Percentiles rank a stretch among this genome's conserved stretches.
Conservation (phyloP, 2,329 filamentous ascomycete genomes). For the Alternaria panax region DNA sequence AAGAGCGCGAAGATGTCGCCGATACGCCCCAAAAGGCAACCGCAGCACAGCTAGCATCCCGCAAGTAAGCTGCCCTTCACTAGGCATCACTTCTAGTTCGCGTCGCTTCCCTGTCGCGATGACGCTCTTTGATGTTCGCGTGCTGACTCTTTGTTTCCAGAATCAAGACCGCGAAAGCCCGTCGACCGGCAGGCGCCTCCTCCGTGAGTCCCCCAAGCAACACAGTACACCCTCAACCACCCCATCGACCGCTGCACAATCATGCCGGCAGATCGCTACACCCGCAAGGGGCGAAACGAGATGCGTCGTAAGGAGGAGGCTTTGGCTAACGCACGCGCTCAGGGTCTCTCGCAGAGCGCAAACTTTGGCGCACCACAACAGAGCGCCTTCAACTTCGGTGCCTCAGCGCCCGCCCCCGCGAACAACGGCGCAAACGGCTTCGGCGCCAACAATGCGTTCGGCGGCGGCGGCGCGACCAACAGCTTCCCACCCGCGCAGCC, state of each 20-base stretch:
- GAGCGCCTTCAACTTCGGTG: conserved; percentile 35
- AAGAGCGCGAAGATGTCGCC: conserved; percentile 46
- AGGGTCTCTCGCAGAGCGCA: conserved; percentile 33
- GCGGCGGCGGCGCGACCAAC: conserved; percentile 30
- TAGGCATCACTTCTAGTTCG: background rate
- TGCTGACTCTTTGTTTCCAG: conserved; percentile 32
- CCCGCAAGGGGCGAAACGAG: conserved; percentile 14
- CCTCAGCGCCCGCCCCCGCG: conserved; percentile 25
- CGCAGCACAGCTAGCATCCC: conserved; percentile 61
- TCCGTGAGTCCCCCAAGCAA: conserved; percentile 36
- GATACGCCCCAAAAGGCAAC: conserved; percentile 60
- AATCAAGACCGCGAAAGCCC: conserved; percentile 38
- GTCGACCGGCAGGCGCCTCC: conserved; percentile 32
- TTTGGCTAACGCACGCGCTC: conserved; percentile 28
- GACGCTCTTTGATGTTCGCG: conserved; percentile 14
- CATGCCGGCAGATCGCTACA: conserved; percentile 16
- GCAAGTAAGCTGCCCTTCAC: conserved; percentile 59
- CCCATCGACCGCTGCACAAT: conserved; percentile 4
- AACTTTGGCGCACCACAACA: conserved; percentile 29
- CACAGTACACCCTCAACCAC: conserved; percentile 9
- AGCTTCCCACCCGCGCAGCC: conserved; percentile 45
- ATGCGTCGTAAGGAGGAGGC: conserved; percentile 17
- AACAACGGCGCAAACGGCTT: conserved; percentile 20
- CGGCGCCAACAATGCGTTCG: conserved; percentile 23
- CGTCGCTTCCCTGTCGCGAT: background rate